phyloP scores from a whole-genome alignment of 2,329 filamentous ascomycete genomes.

The Xylaria digitata region DNA sequence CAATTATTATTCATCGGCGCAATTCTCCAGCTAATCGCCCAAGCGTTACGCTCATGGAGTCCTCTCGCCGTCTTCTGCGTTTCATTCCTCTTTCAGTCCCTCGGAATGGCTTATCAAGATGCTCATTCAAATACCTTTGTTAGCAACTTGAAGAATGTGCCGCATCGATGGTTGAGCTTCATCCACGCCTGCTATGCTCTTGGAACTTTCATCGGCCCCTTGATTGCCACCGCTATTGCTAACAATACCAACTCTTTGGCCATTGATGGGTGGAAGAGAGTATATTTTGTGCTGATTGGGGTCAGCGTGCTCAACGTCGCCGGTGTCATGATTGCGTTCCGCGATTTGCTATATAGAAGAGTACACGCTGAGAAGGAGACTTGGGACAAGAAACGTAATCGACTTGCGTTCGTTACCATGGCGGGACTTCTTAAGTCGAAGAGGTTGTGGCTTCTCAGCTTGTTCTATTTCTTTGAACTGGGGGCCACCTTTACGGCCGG shows the following conservation, averaged over 20 bases:
- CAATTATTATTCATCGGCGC: slow-evolving; percentile 68
- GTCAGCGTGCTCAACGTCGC: slow-evolving; percentile 63
- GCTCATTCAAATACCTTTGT: slow-evolving; percentile 73
- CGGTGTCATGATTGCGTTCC: slow-evolving; percentile 61
- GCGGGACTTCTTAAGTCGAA: slow-evolving; percentile 57
- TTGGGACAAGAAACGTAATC: slow-evolving; percentile 46
- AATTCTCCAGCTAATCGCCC: slow-evolving; percentile 63
- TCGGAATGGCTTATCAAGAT: slow-evolving; percentile 73
- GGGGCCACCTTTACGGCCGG: slow-evolving; percentile 65
- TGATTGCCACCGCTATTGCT: slow-evolving; percentile 65
- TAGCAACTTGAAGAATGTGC: slow-evolving; percentile 57
- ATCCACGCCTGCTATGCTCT: slow-evolving; percentile 72
- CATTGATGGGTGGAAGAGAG: slow-evolving; percentile 62
- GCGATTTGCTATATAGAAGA: slow-evolving; percentile 56
- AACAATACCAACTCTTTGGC: slow-evolving; percentile 43
- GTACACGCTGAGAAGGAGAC: slow-evolving; percentile 16
- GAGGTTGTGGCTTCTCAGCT: slow-evolving; percentile 67
- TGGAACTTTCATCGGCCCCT: slow-evolving; percentile 67
- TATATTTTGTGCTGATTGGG: slow-evolving; percentile 66
- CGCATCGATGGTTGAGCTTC: slow-evolving; percentile 71
- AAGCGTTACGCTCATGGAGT: slow-evolving; percentile 66
- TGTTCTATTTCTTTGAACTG: slow-evolving; percentile 74
- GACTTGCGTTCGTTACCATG: slow-evolving; percentile 56
- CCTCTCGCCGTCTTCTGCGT: slow-evolving; percentile 67
- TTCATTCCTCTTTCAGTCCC: slow-evolving; percentile 67